A percentile compares a stretch with the other conserved stretches of the same genome.
phyloP scores from a whole-genome alignment of 225 moss, liverwort and hornwort species.

The Pseudoscleropodium purum region DNA sequence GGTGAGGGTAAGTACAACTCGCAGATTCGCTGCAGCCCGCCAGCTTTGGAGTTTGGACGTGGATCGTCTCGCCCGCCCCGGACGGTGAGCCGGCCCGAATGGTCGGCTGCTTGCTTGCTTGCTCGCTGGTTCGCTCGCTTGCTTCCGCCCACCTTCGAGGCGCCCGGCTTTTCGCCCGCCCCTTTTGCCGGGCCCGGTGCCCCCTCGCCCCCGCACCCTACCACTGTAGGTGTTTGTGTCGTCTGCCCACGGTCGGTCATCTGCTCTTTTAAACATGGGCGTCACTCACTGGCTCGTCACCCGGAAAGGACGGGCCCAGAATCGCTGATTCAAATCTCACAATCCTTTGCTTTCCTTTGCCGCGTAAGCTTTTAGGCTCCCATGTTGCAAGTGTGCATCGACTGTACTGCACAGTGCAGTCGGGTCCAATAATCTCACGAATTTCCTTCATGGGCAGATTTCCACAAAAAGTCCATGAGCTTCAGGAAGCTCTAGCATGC shows the following conservation, averaged over 20 bases:
- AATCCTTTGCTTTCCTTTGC: not conserved
- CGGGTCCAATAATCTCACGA: not conserved
- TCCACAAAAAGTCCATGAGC: too few species aligned
- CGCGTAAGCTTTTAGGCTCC: not conserved
- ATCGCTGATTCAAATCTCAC: not conserved
- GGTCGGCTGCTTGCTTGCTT: not conserved
- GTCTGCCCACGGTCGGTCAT: not conserved
- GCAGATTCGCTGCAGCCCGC: not conserved
- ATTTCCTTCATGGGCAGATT: too few species aligned
- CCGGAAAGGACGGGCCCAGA: not conserved
- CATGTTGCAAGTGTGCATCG: not conserved
- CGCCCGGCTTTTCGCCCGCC: not conserved
- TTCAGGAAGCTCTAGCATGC: not conserved
- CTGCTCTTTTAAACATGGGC: not conserved
- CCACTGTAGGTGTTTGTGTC: not conserved
- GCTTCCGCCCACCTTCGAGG: not conserved
- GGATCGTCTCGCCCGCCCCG: not conserved
- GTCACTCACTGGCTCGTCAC: not conserved
- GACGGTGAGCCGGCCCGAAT: not conserved
- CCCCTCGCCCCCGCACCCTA: not conserved
- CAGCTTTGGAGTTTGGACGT: not conserved
- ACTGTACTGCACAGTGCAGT: not conserved
- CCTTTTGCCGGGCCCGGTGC: not conserved
- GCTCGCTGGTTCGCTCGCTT: not conserved
- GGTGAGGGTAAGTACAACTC: not conserved